Evolutionary conservation across 768 basidiomycete species (phyloP).

Genomic region (Tulasnella sp.): DNA sequence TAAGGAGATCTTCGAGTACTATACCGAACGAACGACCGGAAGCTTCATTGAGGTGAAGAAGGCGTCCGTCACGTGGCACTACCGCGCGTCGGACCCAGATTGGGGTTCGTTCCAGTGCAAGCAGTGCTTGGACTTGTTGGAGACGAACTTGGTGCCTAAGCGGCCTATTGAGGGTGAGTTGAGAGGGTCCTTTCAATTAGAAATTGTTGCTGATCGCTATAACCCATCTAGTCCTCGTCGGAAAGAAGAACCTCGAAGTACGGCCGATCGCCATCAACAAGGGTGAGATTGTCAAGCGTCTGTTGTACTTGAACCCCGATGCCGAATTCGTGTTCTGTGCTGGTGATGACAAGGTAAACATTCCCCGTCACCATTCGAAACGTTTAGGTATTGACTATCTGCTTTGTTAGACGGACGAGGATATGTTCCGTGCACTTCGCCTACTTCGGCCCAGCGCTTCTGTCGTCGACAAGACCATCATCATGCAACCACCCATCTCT

Average conservation of each 20-base stretch:
- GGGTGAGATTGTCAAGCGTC: constrained; percentile 95
- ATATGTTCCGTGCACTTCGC: constrained; percentile 91
- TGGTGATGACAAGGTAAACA: constrained; percentile 83
- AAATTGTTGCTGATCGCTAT: too few relatives aligned
- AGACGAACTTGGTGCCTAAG: constrained; percentile 86
- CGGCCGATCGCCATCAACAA: constrained; percentile 94
- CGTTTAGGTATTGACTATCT: constrained; percentile 7
- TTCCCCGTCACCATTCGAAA: neutral
- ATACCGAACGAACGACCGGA: constrained; percentile 95
- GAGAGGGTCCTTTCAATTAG: neutral
- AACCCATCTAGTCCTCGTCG: constrained; percentile 57
- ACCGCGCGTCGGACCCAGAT: constrained; percentile 82
- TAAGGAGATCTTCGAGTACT: constrained; percentile 89
- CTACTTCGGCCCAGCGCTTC: constrained; percentile 41
- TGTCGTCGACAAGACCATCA: constrained; percentile 25
- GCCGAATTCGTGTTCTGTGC: constrained; percentile 96
- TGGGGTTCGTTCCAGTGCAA: constrained; percentile 95
- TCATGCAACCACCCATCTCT: constrained; percentile 37
- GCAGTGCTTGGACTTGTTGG: constrained; percentile 90
- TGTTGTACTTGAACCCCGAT: constrained; percentile 85
- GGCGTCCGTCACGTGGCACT: constrained; percentile 97
- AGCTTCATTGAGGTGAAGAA: constrained; percentile 94
- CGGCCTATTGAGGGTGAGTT: constrained; percentile 79
- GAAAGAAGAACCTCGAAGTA: constrained; percentile 98
- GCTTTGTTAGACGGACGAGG: constrained; percentile 71